Conservation (phyloP, 2,329 filamentous ascomycete species). For the Albifimbria verrucaria region DNA sequence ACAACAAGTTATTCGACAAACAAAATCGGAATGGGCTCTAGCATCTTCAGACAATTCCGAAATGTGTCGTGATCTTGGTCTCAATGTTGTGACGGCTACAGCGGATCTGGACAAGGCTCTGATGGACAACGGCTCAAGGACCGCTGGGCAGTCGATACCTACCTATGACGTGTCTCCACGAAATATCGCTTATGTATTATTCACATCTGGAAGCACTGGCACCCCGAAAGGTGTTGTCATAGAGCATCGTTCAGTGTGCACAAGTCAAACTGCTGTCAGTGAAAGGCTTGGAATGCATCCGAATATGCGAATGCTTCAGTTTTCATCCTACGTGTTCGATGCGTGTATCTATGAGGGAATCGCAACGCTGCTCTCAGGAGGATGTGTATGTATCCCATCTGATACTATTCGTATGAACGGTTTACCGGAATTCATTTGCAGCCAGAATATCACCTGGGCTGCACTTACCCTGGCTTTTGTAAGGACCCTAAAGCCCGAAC, state of each 20-base stretch:
- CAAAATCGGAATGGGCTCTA: conserved; percentile 9
- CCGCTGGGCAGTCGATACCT: no score
- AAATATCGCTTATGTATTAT: conserved; percentile 9
- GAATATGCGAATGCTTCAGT: conserved; percentile 6
- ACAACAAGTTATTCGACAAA: conserved; percentile 1
- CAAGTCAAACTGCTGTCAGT: not conserved
- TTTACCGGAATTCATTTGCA: conserved; percentile 3
- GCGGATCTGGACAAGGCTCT: not conserved
- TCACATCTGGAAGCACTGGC: conserved; percentile 16
- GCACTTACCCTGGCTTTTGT: conserved; percentile 8
- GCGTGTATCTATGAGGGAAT: conserved; percentile 6
- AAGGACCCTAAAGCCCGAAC: conserved; percentile 2
- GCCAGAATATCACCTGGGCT: conserved; percentile 1
- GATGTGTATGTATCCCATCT: conserved; percentile 9
- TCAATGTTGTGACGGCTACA: not conserved
- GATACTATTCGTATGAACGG: conserved; percentile 5
- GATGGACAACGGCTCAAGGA: no score
- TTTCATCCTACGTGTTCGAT: conserved; percentile 11
- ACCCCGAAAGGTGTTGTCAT: conserved; percentile 14
- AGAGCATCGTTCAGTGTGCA: conserved; percentile 8
- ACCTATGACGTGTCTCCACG: no score
- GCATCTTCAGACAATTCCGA: not conserved
- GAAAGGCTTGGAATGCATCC: not conserved
- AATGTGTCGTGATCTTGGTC: not conserved
- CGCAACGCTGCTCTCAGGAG: conserved; percentile 6